Evolutionary conservation across 106 monocot species (phyloP).

Genomic region (Dendrobium catenatum): DNA sequence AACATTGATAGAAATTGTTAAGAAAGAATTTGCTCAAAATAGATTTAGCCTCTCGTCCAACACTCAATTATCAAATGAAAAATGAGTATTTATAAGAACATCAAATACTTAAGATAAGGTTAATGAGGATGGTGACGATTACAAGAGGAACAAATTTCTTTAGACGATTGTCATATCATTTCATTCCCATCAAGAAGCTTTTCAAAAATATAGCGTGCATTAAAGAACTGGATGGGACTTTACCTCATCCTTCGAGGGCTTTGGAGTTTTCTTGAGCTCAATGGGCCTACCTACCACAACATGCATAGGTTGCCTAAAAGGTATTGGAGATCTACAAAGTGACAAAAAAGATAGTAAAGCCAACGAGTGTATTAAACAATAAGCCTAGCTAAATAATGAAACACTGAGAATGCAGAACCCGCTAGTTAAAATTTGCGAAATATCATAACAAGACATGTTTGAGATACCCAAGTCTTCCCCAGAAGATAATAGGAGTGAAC

Average conservation of each 20-base stretch:
- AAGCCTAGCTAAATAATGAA: not conserved
- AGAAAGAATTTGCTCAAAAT: too few relatives aligned
- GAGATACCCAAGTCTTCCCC: slow-evolving; percentile 60
- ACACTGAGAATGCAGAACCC: not conserved
- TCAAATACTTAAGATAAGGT: not conserved
- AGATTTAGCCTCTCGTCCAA: too few relatives aligned
- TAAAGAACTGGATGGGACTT: not conserved
- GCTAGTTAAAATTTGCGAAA: not conserved
- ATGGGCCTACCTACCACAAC: slow-evolving; percentile 91
- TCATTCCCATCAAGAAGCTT: not conserved
- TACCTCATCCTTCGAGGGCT: slow-evolving; percentile 81
- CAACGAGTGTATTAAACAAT: not conserved
- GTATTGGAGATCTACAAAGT: slow-evolving; percentile 63
- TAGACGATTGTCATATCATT: not conserved
- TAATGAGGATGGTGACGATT: not conserved
- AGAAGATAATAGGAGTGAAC: slow-evolving; percentile 16
- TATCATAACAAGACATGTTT: not conserved
- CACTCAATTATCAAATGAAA: not conserved
- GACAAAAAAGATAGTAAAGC: slow-evolving; percentile 1
- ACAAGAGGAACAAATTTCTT: slow-evolving; percentile 4
- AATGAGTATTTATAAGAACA: not conserved
- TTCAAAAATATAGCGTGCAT: not conserved
- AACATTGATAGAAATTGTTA: not conserved
- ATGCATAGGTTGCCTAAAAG: slow-evolving; percentile 71
- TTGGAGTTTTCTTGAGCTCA: slow-evolving; percentile 49